Base-by-base conservation (phyloP, 2,329 filamentous ascomycete species). In the Cyphellophora attinorum region DNA sequence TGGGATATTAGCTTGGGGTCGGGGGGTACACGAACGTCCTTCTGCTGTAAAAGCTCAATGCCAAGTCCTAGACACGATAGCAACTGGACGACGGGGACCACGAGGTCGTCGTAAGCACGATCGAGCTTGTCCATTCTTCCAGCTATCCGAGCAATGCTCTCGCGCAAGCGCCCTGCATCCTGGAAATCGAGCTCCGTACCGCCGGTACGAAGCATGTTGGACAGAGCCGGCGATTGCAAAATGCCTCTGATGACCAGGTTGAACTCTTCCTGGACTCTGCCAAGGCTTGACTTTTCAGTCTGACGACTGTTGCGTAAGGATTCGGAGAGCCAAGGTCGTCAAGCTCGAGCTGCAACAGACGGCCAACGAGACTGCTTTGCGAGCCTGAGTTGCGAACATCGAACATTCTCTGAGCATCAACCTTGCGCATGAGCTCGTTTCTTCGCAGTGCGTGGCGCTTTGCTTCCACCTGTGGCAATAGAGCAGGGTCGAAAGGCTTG, bases 81-180 rank as follows among this genome's bases (percentile, higher is more conserved):
- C 44, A 95, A 81, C 34, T 81, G 84, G 29, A 85, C 68, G 8
- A 85, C 71, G 3, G 85, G 88, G 29, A 74, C 68, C 0, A 81
- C 83, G 47, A 96, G 74, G 52, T 98, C 91, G 41, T 85, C 83
- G 50, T 95, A 96, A 11, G 77, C 76, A 25, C 77, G 72, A 52
- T 86, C 93, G 21, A 76, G 70, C 18, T 73, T 66, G 2, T 68
- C 70, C 5, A 98, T 68, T 29, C 88, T 74, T 35, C 70, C 64
- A 32, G 82, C 74, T 25, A 94, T 74, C 41, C 82, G 76, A 5
- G 65, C 61, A n/a, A 91, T 62, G 38, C 78, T 78, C 23, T 65
- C 61, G 32, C 65, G 66, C 19, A 25, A 25, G 8, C n/a, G 8
- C 8, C 8, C n/a, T 8, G 21, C 21, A 8, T 25, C 21, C 21